These are phyloP conservation scores for Lentinula detonsa DNA, from an alignment of 768 basidiomycete species.

Conservation along the genomic window DNA sequence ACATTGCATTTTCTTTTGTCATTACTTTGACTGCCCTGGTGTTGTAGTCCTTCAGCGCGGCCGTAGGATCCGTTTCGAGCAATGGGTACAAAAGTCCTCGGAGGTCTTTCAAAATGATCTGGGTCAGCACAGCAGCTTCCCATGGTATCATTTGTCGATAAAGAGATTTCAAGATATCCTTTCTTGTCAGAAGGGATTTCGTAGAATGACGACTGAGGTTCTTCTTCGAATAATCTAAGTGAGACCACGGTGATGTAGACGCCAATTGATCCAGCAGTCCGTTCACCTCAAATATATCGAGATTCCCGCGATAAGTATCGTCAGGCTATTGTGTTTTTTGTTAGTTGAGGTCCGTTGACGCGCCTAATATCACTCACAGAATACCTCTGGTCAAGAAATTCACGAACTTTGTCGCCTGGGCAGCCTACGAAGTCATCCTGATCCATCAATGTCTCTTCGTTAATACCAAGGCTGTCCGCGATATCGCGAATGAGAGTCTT, in stretches of 20 bases:
- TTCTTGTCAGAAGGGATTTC: neutral
- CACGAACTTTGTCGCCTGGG: constrained; percentile 61
- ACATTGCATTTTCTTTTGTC: constrained; percentile 60
- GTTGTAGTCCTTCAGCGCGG: constrained; percentile 51
- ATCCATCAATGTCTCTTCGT: constrained; percentile 18
- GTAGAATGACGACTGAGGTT: constrained; percentile 23
- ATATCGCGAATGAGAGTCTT: constrained; percentile 47
- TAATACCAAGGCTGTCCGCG: constrained; percentile 38
- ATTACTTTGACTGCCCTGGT: constrained; percentile 49
- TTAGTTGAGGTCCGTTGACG: constrained; percentile 12
- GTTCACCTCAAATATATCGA: constrained; percentile 51
- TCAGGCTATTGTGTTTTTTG: neutral
- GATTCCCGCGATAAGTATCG: constrained; percentile 27
- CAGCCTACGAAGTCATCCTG: constrained; percentile 49
- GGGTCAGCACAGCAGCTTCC: constrained; percentile 67
- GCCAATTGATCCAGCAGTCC: constrained; percentile 71
- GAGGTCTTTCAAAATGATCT: constrained; percentile 86
- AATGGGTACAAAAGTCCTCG: constrained; percentile 74
- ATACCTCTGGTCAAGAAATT: constrained; percentile 33
- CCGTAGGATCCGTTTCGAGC: constrained; percentile 40
- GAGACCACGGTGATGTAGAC: constrained; percentile 55
- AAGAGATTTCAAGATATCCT: constrained; percentile 26
- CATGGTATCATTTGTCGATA: constrained; percentile 54
- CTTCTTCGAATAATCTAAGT: constrained; percentile 33
- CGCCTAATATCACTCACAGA: constrained; percentile 21